Evolutionary conservation across 2,329 filamentous ascomycete species (phyloP).

Genomic region (Fusarium hostae): DNA sequence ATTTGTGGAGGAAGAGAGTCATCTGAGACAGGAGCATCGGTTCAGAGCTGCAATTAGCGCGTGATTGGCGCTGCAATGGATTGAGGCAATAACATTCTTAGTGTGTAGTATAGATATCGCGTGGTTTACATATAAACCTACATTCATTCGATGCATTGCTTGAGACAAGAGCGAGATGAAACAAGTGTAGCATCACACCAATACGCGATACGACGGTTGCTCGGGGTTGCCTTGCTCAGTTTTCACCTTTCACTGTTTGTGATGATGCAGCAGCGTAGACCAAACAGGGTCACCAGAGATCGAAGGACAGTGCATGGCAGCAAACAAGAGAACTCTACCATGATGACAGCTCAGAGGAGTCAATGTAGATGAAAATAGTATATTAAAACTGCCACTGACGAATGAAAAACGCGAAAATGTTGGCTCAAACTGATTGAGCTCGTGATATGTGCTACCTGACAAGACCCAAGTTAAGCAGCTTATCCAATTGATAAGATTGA

Average conservation of each 20-base stretch:
- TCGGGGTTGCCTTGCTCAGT: fast-evolving
- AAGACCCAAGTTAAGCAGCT: background rate
- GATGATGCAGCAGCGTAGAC: background rate
- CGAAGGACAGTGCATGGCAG: background rate
- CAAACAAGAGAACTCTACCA: background rate
- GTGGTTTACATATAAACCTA: fast-evolving
- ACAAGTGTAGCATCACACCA: fast-evolving
- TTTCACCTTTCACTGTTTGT: too few species aligned
- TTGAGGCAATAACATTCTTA: background rate
- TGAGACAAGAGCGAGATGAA: fast-evolving
- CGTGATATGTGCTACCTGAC: background rate
- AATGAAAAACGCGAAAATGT: background rate
- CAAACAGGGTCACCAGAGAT: too few species aligned
- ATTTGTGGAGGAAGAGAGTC: background rate
- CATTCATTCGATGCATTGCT: background rate
- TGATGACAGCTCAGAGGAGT: background rate
- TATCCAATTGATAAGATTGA: fast-evolving
- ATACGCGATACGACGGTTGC: fast-evolving
- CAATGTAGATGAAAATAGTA: fast-evolving
- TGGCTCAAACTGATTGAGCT: background rate
- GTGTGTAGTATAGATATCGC: background rate
- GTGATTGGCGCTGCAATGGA: fast-evolving
- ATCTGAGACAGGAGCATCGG: background rate
- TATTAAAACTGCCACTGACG: background rate
- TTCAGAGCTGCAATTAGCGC: background rate